Evolutionary conservation across 345 rosid species (phyloP), one percentile per base, ranked within the genome.

Genomic region (Rubroshorea leprosula): DNA sequence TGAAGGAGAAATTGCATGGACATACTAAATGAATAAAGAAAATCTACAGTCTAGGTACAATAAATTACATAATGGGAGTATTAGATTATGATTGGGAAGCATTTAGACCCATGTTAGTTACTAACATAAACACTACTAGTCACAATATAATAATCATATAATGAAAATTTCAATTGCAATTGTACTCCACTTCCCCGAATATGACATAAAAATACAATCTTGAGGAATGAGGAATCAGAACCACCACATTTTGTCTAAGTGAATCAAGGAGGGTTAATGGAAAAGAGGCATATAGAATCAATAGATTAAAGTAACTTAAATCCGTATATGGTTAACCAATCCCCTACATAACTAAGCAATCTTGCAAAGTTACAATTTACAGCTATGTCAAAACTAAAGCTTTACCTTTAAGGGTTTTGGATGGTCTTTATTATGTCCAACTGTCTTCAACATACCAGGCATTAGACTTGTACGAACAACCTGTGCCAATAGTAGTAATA

Each of bases 371-470:
- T 14, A 44, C 17, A 14, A 44, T 13, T 10, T 14, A n/a, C 17
- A 61, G 31, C 43, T 16, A 35, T 44, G 8, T 16, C 5, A 2
- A 57, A 55, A 23, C 43, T 55, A 44, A 61, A 60, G 18, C 1
- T 9, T 23, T 68, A 93, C 99, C 96, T 89, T 87, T 39, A 89
- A 87, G 51, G 99, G 97, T 73, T 93, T 89, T 26, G 94, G 91
- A 63, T 86, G 89, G 73, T 93, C 88, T 73, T 89, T 89, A 79
- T 87, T 93, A 70, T 82, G 85, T 60, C 85, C 94, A 63, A 82
- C 68, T 23, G 89, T 76, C 73, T 93, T 93, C 79, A 93, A 68
- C 57, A 87, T 81, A 57, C 97, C 97, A 39, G 88, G 91, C 97
- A 93, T 82, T 49, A 93, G 85, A 68, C 83, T 85, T 55, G 84